Evolutionary conservation across 2,329 filamentous ascomycete genomes (phyloP).

Genomic region (Alternaria viburni): DNA sequence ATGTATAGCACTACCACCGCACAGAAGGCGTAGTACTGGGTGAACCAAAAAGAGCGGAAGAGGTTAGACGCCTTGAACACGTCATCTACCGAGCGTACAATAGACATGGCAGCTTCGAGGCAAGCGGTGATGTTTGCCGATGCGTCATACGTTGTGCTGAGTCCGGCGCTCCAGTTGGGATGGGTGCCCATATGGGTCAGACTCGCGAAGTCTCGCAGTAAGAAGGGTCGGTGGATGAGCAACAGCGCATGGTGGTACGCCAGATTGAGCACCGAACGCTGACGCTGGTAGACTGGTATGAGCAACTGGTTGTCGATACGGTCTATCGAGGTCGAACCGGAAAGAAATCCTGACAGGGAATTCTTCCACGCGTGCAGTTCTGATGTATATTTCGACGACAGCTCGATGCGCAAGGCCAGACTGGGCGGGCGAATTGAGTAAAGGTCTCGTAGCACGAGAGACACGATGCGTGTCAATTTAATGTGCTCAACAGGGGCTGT

Average conservation of each 20-base stretch:
- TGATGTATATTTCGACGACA: conserved; percentile 51
- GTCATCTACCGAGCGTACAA: conserved; percentile 54
- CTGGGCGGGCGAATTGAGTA: conserved; percentile 50
- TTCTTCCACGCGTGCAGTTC: conserved; percentile 56
- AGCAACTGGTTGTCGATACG: conserved; percentile 52
- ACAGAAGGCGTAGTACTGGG: conserved; percentile 62
- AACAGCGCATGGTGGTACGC: conserved; percentile 64
- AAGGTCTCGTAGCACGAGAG: conserved; percentile 53
- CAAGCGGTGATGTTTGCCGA: conserved; percentile 52
- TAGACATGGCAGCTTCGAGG: conserved; percentile 55
- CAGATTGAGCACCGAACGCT: conserved; percentile 61
- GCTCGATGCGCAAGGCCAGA: conserved; percentile 39
- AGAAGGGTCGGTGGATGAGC: conserved; percentile 62
- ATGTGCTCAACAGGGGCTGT: conserved; percentile 55
- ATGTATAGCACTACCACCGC: conserved; percentile 62
- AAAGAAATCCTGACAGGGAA: conserved; percentile 53
- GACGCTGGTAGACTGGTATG: conserved; percentile 59
- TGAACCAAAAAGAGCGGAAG: conserved; percentile 60
- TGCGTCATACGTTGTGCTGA: conserved; percentile 20
- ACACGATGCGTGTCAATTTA: conserved; percentile 54
- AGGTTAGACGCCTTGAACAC: conserved; percentile 50
- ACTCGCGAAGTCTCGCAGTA: conserved; percentile 54
- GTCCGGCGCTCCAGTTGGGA: conserved; percentile 16
- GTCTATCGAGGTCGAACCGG: conserved; percentile 45
- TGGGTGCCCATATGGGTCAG: conserved; percentile 40